Percentiles rank a stretch among this genome's conserved stretches.
Conservation (phyloP, 441 rosid species). For the Metrosideros polymorpha region DNA sequence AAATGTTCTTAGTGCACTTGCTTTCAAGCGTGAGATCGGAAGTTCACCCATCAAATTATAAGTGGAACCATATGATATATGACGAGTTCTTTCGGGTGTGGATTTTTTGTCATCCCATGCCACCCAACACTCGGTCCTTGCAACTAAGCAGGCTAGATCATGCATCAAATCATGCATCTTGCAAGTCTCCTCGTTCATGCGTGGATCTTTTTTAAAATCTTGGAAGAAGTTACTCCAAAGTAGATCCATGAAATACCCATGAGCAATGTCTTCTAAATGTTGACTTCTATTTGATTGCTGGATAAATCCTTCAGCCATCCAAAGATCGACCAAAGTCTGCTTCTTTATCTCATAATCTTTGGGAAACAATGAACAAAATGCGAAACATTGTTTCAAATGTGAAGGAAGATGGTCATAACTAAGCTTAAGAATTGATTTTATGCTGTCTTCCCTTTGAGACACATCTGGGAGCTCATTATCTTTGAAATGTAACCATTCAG, state of each 20-base stretch:
- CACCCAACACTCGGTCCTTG: fast-evolving
- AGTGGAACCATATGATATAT: background rate
- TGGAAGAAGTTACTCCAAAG: fast-evolving
- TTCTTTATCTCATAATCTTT: fast-evolving
- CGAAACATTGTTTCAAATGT: background rate
- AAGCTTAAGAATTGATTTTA: fast-evolving
- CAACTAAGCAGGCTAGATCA: fast-evolving
- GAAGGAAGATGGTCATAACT: background rate
- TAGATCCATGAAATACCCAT: background rate
- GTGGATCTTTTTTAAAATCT: fast-evolving
- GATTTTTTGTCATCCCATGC: fast-evolving
- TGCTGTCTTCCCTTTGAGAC: fast-evolving
- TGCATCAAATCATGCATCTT: background rate
- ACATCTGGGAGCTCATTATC: fast-evolving
- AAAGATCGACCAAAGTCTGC: fast-evolving
- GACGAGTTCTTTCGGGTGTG: background rate
- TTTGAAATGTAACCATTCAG: fast-evolving
- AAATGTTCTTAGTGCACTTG: background rate
- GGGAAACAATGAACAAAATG: background rate
- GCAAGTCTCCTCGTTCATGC: fast-evolving
- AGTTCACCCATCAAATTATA: background rate
- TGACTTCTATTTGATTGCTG: fast-evolving
- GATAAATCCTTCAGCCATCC: background rate
- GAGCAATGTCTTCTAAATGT: background rate
- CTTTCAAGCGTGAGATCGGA: background rate